Evolutionary conservation across 495 filamentous ascomycete genomes (phyloP), one percentile per base, ranked within the genome.

Genomic region (Pseudoneurospora amorphoporcata): DNA sequence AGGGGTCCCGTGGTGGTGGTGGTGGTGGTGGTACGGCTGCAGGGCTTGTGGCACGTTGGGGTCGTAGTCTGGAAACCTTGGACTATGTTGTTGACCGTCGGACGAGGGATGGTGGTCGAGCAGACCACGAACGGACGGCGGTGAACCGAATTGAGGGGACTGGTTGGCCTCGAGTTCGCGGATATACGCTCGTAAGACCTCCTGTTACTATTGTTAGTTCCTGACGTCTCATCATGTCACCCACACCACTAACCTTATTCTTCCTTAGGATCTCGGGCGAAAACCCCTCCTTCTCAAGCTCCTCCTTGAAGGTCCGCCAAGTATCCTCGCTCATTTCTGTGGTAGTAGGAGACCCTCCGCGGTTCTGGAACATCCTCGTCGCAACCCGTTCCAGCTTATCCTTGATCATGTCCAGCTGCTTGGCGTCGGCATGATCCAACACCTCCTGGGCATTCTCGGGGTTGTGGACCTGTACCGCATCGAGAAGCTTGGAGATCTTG

Each of bases 171-270:
- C 83, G 72, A 87, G 79, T 77, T 87, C 82, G 29, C 85, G 83
- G 69, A 88, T 87, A 73, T 87, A 87, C 40, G 86, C 85, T 71
- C 84, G 81, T 14, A 88, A 79, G 29, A 87, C 81, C 74, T 87
- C 85, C 85, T 87, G 75, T 39, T 72, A 74, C 69, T 47, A 17
- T 35, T 68, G 72, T 73, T 4, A 73, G 71, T 32, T 17, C 37
- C 10, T 61, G 10, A 6, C n/a, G 35, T 42, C 19, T 42, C 45
- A 69, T 41, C 40, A 72, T n/a, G 3, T 38, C 17, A 45, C 16
- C 23, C 23, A 53, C 39, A 39, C 16, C 23, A 42, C 81, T 61
- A 74, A 87, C 83, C 82, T 86, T 86, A 76, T 88, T 83, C 68
- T 84, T 82, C 68, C 78, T 78, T 58, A 89, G 76, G 17, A 87